Percentiles rank a stretch among this genome's conserved stretches.
Evolutionary conservation across 2,329 filamentous ascomycete species (phyloP).

Genomic region (Pseudocercospora ulei): DNA sequence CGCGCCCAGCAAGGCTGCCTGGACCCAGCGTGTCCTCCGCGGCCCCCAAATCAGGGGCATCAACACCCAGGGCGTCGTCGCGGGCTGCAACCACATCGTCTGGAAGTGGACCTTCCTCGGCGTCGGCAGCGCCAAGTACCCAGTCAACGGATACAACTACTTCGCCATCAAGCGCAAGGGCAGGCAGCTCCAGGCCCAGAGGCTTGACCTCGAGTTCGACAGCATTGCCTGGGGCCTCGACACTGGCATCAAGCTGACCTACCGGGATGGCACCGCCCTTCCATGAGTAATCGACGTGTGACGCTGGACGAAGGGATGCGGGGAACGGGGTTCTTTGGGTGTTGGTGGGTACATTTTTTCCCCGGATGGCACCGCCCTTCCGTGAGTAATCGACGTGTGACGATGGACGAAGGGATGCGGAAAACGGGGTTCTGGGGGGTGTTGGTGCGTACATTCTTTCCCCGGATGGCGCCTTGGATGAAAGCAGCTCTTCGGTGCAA

Average conservation of each 20-base stretch:
- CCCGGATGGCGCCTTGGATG: too few relatives aligned
- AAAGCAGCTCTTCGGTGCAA: too few relatives aligned
- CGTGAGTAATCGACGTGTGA: too few relatives aligned
- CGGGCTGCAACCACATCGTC: constrained; percentile 14
- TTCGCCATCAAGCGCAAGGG: constrained; percentile 7
- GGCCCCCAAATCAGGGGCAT: constrained; percentile 8
- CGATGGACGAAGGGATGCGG: too few relatives aligned
- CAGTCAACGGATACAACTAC: constrained; percentile 14
- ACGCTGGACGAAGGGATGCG: too few relatives aligned
- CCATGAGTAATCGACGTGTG: too few relatives aligned
- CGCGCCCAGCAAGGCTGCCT: constrained; percentile 7
- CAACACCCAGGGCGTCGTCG: constrained; percentile 12
- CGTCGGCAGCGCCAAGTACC: constrained; percentile 11
- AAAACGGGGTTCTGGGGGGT: too few relatives aligned
- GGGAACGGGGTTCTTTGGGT: too few relatives aligned
- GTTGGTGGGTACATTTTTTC: too few relatives aligned
- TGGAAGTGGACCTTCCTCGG: constrained; percentile 16
- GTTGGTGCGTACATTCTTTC: too few relatives aligned
- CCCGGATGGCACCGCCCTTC: too few relatives aligned
- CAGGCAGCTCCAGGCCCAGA: constrained; percentile 8
- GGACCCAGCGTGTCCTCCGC: constrained; percentile 7
- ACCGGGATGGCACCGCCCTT: constrained; percentile 6
- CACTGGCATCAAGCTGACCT: constrained; percentile 6
- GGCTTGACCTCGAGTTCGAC: constrained; percentile 11
- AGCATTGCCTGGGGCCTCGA: constrained; percentile 14